These are phyloP conservation scores for Trichoderma simmonsii DNA, from an alignment of 2,329 filamentous ascomycete genomes.

Conservation along the genomic window DNA sequence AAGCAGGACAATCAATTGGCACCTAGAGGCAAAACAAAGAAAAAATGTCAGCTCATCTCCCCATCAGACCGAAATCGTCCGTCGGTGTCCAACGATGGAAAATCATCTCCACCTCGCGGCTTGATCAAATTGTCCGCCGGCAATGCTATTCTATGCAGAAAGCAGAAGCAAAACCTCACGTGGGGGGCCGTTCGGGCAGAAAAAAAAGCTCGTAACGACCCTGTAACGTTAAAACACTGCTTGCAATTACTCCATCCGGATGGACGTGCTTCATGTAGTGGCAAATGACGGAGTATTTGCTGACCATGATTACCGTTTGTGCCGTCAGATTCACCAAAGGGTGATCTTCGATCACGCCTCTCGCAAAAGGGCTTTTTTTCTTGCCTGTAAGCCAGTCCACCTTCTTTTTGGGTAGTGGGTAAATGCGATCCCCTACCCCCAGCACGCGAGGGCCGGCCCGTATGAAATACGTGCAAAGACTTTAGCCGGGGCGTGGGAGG, in stretches of 20 bases:
- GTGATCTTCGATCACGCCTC: constrained; percentile 9
- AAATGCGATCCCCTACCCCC: not conserved
- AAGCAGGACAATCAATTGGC: not conserved
- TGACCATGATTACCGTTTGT: not conserved
- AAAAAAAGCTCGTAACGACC: not conserved
- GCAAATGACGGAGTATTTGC: not conserved
- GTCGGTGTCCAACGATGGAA: not conserved
- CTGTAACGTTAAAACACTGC: not conserved
- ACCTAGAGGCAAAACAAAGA: not conserved
- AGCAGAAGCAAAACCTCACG: not conserved
- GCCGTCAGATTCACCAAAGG: not conserved
- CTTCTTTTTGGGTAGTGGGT: not conserved
- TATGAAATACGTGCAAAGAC: not conserved
- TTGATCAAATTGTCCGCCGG: not conserved
- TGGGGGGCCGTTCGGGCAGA: not conserved
- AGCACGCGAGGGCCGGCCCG: not conserved
- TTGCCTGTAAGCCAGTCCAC: not conserved
- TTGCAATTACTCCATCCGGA: not conserved
- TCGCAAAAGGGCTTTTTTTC: not conserved
- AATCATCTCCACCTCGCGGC: not conserved
- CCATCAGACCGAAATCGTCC: not conserved
- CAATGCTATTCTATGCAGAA: not conserved
- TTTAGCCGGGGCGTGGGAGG: constrained; percentile 1
- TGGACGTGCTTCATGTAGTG: not conserved
- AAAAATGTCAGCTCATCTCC: not conserved